phyloP scores from a whole-genome alignment of 768 basidiomycete genomes.

The Amanita pallidorosea region DNA sequence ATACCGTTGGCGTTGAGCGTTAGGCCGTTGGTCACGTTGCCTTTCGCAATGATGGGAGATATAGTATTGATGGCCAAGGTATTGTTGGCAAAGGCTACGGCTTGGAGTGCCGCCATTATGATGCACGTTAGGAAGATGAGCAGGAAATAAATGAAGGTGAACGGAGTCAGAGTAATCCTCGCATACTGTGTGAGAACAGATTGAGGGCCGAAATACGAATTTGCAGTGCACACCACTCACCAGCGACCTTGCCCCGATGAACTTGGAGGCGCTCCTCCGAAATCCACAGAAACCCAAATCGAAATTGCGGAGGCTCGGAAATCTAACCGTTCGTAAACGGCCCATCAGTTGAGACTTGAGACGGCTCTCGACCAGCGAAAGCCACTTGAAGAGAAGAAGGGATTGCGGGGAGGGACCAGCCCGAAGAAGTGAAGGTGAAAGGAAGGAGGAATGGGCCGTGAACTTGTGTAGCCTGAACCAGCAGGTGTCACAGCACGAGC shows the following conservation, averaged over 20 bases:
- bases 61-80: conserved; percentile 21
- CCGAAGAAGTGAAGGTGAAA: background rate
- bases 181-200: conserved; percentile 27
- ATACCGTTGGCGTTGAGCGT: conserved; percentile 14
- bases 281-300: background rate
- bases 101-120: conserved; percentile 30
- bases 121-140: conserved; percentile 31
- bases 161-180: conserved; percentile 37
- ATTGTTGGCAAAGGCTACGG: conserved; percentile 26
- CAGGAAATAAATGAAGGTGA: conserved; percentile 37
- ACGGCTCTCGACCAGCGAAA: conserved; percentile 2
- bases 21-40: conserved; percentile 15
- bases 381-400: background rate
- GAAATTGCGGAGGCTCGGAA: background rate
- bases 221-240: background rate
- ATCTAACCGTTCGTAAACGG: background rate
- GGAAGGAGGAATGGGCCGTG: background rate
- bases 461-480: background rate
- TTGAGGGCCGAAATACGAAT: background rate
- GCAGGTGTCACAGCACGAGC: background rate
- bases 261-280: background rate
- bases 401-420: background rate
- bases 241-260: background rate
- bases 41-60: conserved; percentile 17
- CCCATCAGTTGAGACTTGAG: background rate